These are phyloP conservation scores for Diutina sp. DNA, from an alignment of 1,139 yeast genomes.

Conservation along the genomic window DNA sequence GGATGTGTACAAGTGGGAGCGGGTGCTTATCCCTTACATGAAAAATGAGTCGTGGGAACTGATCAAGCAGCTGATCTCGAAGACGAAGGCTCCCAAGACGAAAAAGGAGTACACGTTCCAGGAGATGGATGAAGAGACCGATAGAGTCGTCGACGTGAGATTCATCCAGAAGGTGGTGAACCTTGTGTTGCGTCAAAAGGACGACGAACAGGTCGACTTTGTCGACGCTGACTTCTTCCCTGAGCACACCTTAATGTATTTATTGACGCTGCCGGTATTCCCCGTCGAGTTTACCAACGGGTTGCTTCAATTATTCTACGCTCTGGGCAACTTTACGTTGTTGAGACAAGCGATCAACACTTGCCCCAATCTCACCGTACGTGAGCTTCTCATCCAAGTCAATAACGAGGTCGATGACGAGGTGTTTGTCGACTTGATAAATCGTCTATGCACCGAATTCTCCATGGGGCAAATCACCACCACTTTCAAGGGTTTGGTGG, in stretches of 20 bases:
- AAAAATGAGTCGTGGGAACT: conserved; percentile 11
- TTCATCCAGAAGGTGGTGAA: conserved; percentile 39
- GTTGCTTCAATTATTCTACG: conserved; percentile 34
- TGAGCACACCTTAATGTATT: conserved; percentile 51
- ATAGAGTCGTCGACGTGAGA: conserved; percentile 50
- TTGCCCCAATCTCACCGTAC: conserved; percentile 54
- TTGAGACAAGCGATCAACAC: conserved; percentile 74
- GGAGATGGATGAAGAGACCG: conserved; percentile 16
- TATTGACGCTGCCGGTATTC: conserved; percentile 78
- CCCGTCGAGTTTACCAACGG: conserved; percentile 49
- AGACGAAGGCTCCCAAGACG: conserved; percentile 4
- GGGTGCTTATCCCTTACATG: conserved; percentile 19
- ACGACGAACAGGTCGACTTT: conserved; percentile 9
- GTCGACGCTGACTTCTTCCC: conserved; percentile 26
- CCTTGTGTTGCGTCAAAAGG: conserved; percentile 22
- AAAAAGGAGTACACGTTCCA: conserved; percentile 1
- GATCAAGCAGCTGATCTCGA: conserved; percentile 1
- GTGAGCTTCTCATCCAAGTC: conserved; percentile 28
- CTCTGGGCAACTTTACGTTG: conserved; percentile 37
- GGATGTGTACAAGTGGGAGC: conserved; percentile 18
- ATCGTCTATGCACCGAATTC: conserved; percentile 52
- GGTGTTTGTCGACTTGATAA: conserved; percentile 35
- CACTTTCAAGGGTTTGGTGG: conserved; percentile 8
- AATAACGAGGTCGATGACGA: conserved; percentile 1
- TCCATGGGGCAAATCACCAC: conserved; percentile 34